Percentiles rank a stretch among this genome's conserved stretches.
phyloP scores from a whole-genome alignment of 1,284 basidiomycete species.

The Lentinus polychrous region DNA sequence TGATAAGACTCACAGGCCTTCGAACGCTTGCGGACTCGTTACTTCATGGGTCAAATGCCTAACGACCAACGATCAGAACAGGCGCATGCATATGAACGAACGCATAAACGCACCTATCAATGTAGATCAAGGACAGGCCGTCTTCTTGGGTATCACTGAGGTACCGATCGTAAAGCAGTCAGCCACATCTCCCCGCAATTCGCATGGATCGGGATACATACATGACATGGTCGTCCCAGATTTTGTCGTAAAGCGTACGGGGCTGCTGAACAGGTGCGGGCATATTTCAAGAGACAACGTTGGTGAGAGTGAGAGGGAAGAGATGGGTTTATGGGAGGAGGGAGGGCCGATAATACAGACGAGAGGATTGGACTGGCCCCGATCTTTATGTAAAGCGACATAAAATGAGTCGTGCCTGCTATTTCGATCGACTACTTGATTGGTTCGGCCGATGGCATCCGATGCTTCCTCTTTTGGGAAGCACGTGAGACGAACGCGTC shows the following conservation, averaged over 20 bases:
- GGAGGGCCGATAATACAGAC: not conserved
- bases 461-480: not conserved
- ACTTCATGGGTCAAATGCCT: constrained; percentile 96
- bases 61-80: constrained; percentile 5
- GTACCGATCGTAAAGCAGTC: not conserved
- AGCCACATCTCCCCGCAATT: not conserved
- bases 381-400: not conserved
- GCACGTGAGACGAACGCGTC: not conserved
- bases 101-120: constrained; percentile 65
- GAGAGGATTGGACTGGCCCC: constrained; percentile 5
- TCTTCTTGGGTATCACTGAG: constrained; percentile 69
- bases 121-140: constrained; percentile 86
- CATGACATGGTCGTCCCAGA: constrained; percentile 95
- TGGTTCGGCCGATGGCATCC: not conserved
- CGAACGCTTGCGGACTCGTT: constrained; percentile 94
- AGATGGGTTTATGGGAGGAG: not conserved
- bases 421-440: not conserved
- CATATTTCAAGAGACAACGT: constrained; percentile 31
- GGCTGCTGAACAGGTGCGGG: constrained; percentile 51
- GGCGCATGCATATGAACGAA: constrained; percentile 4
- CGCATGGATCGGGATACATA: constrained; percentile 29
- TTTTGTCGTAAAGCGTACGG: constrained; percentile 91
- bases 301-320: not conserved
- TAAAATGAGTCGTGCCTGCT: not conserved
- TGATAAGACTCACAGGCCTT: constrained; percentile 66